phyloP scores from a whole-genome alignment of 306 rosid genomes.

The Trichosanthes truncata region DNA sequence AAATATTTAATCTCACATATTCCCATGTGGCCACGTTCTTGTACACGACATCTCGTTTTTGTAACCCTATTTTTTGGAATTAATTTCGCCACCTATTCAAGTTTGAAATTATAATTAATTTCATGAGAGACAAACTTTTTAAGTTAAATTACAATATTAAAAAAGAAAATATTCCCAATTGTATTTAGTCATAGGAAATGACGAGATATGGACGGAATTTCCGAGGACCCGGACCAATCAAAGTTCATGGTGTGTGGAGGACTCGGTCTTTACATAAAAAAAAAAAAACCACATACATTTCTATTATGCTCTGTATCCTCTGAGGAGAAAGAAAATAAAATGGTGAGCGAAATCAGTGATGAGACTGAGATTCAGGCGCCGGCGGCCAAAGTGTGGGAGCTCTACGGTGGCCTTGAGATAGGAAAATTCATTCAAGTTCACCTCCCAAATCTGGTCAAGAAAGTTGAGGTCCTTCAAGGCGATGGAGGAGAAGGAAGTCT shows the following conservation, averaged over 20 bases:
- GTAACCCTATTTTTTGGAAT: no score
- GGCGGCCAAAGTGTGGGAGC: neutral
- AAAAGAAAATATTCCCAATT: no score
- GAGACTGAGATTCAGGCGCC: neutral
- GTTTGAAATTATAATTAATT: no score
- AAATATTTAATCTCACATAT: no score
- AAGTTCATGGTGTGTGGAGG: neutral
- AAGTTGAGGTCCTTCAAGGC: neutral
- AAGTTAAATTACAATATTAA: no score
- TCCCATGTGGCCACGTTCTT: no score
- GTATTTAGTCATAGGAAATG: no score
- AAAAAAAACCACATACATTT: neutral
- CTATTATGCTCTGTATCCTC: neutral
- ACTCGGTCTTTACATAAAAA: neutral
- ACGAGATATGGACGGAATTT: no score
- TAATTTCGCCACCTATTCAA: no score
- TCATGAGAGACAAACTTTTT: no score
- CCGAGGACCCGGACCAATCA: no score
- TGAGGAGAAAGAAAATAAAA: neutral
- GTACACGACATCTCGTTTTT: no score
- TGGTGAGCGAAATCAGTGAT: neutral
- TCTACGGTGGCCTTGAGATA: neutral
- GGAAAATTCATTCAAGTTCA: neutral
- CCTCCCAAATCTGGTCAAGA: neutral
- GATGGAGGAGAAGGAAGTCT: conserved; percentile 4